Conservation (phyloP, 2,329 filamentous ascomycete genomes). For the Colletotrichum zoysiae region DNA sequence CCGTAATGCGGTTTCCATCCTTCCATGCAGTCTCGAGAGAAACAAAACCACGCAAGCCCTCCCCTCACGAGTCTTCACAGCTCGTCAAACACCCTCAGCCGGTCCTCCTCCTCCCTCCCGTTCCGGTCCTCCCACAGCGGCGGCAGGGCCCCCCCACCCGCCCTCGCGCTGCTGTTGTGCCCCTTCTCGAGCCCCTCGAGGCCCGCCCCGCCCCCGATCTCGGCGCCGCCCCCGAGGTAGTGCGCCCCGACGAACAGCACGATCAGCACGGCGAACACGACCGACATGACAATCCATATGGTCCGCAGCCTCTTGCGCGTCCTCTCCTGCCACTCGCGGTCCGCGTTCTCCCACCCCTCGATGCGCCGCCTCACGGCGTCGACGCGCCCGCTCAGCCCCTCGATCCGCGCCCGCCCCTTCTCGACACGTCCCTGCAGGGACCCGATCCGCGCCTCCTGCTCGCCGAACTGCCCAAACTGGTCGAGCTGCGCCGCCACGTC, state of each 20-base stretch:
- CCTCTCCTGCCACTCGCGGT: conserved; percentile 76
- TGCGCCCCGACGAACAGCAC: conserved; percentile 57
- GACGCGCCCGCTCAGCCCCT: conserved; percentile 71
- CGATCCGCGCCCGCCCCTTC: conserved; percentile 69
- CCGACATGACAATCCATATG: conserved; percentile 71
- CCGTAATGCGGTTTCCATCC: neutral
- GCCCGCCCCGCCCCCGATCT: conserved; percentile 7
- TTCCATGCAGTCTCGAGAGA: neutral
- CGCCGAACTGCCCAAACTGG: conserved; percentile 71
- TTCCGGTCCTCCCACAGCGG: conserved; percentile 45
- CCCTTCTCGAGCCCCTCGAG: conserved; percentile 17
- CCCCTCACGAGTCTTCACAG: conserved; percentile 49
- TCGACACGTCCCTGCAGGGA: conserved; percentile 72
- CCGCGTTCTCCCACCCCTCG: conserved; percentile 75
- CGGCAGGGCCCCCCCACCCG: conserved; percentile 35
- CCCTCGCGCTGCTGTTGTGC: conserved; percentile 11
- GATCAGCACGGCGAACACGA: conserved; percentile 61
- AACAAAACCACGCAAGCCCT: neutral
- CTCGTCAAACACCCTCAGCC: conserved; percentile 61
- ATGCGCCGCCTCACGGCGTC: conserved; percentile 73
- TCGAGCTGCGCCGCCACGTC: conserved; percentile 73
- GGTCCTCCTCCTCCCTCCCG: conserved; percentile 49
- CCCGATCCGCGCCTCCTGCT: conserved; percentile 74
- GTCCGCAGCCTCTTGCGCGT: conserved; percentile 73
- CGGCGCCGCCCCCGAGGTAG: conserved; percentile 44